Evolutionary conservation across 768 basidiomycete species (phyloP), one percentile per base, ranked within the genome.

Genomic region (Leccinum boreale): DNA sequence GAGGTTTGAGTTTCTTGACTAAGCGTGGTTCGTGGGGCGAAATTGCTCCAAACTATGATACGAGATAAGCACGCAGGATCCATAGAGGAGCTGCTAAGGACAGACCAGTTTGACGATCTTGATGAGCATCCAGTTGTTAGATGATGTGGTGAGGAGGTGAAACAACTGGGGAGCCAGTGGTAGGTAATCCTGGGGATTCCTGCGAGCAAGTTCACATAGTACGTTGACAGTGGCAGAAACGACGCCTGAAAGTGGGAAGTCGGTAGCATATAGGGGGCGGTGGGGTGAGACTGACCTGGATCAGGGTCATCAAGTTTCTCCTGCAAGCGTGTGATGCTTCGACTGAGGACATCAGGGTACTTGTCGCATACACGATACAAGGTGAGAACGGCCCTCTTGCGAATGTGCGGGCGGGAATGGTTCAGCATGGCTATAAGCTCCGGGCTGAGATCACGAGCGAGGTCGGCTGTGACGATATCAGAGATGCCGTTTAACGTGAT

Each of bases 121-220:
- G 73, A 99, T 99, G 58, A 99, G 81, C 92, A 98, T 96, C 97
- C 97, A 99, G 66, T 99, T 99, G 72, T 99, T 98, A 10, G 91
- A 89, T 11, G 94, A 94, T 2, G 88, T 93, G 0, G 93, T 97
- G 58, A 99, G 77, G 11, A 98, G 81, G 66, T 91, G 92, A 72
- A 98, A 99, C 54, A 98, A 73, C 64, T 91, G 90, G 10, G 97
- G 97, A 2, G 96, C 97, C 42, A 99, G 74, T 4, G 86, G 79
- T 8, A 99, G 79, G 68, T 93, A 94, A 58, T 90, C 89, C 58
- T 77, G 75, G 8, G 95, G 93, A 60, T 87, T 86, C 47, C 82
- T 78, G 57, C 92, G 83, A 12, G 92, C 89, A 36, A 98, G 80
- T 74, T 99, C 97, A 70, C 94, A 96, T 5, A 99, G 77, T 42